A percentile compares a stretch with the other conserved stretches of the same genome.
Evolutionary conservation across 768 basidiomycete species (phyloP).

Genomic region (Punctularia strigosozonata): DNA sequence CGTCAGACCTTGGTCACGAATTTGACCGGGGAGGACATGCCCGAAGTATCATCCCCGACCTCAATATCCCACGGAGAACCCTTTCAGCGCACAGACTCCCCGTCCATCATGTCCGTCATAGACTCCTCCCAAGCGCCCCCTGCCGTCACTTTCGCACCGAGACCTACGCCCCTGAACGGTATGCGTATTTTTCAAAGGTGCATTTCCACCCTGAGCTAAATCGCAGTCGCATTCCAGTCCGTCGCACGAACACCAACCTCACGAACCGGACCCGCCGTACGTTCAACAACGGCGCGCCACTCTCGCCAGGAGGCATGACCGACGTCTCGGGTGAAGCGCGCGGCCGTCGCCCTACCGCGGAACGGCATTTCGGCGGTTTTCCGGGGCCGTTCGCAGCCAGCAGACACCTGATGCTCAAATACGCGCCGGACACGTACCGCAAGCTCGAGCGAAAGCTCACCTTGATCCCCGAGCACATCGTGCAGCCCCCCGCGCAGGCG

Average conservation of each 20-base stretch:
- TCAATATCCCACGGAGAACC: no score
- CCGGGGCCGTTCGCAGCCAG: slow-evolving; percentile 32
- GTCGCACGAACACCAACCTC: slow-evolving; percentile 22
- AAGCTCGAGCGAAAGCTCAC: slow-evolving; percentile 40
- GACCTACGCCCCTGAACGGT: not conserved
- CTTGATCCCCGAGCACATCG: slow-evolving; percentile 17
- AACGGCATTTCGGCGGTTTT: slow-evolving; percentile 33
- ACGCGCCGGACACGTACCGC: slow-evolving; percentile 31
- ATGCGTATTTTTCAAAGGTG: not conserved
- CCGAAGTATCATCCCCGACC: not conserved
- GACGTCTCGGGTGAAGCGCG: no score
- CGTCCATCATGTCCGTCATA: not conserved
- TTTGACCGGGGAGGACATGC: no score
- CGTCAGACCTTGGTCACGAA: no score
- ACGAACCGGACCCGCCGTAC: slow-evolving; percentile 4
- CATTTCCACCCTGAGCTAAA: not conserved
- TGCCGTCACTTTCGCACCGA: not conserved
- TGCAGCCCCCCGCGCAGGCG: slow-evolving; percentile 16
- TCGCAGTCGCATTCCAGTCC: not conserved
- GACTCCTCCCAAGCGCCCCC: not conserved
- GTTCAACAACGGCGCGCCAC: no score
- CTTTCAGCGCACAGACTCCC: not conserved
- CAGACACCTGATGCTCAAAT: slow-evolving; percentile 22
- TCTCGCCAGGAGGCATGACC: no score
- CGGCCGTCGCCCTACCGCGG: no score